Conservation (phyloP, 345 rosid species). For the Eucalyptus leucophloia region DNA sequence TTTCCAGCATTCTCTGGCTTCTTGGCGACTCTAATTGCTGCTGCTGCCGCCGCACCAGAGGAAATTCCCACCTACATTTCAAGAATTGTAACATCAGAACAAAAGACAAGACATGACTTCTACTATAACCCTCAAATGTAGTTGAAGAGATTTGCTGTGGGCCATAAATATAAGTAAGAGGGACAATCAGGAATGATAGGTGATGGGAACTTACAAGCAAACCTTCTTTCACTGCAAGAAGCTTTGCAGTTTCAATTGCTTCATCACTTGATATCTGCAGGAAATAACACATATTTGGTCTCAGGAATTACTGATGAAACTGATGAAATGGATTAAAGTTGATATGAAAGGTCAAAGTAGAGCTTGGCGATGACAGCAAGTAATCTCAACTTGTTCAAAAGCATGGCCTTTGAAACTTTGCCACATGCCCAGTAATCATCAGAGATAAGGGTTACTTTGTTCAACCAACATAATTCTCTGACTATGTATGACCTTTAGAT, state of each 20-base stretch:
- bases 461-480: background rate
- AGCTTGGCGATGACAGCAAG: background rate
- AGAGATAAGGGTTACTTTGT: background rate
- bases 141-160: background rate
- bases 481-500: background rate
- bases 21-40: conserved; percentile 76
- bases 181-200: background rate
- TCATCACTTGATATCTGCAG: conserved; percentile 64
- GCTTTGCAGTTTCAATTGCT: conserved; percentile 75
- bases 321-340: background rate
- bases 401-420: background rate
- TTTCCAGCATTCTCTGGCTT: conserved; percentile 80
- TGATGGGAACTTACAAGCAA: conserved; percentile 43
- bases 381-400: background rate
- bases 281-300: background rate
- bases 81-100: background rate
- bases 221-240: conserved; percentile 76
- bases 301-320: background rate
- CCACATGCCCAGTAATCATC: background rate
- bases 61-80: conserved; percentile 74
- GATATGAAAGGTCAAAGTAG: background rate
- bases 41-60: conserved; percentile 80
- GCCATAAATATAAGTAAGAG: background rate
- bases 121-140: background rate
- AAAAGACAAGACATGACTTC: background rate